phyloP scores from a whole-genome alignment of 2,329 filamentous ascomycete genomes.

The Trichophyton rubrum region DNA sequence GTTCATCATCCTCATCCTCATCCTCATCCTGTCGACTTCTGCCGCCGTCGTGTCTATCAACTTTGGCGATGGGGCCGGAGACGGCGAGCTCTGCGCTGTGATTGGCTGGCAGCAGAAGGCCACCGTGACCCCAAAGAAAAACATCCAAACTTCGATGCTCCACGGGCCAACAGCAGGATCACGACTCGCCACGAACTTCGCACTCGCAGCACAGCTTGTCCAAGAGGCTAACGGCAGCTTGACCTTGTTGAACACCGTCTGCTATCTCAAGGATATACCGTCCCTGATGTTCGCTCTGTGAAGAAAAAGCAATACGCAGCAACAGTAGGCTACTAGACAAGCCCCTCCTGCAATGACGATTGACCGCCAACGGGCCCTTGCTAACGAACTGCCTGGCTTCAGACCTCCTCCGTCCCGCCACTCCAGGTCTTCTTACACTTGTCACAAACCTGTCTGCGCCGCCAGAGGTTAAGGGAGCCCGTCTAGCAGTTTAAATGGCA shows the following conservation, averaged over 20 bases:
- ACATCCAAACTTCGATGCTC: background rate
- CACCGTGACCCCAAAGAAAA: slow-evolving; percentile 7
- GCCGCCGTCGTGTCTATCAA: too few relatives aligned
- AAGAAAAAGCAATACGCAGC: background rate
- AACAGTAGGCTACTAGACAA: background rate
- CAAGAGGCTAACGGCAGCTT: background rate
- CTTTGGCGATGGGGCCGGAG: background rate
- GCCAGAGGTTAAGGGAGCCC: background rate
- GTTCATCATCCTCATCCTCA: background rate
- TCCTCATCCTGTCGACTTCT: background rate
- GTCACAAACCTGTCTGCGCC: background rate
- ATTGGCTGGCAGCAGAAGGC: slow-evolving; percentile 6
- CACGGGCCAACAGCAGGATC: slow-evolving; percentile 1
- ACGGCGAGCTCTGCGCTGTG: background rate
- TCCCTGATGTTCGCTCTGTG: background rate
- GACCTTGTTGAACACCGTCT: background rate
- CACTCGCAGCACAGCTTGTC: background rate
- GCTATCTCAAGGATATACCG: background rate
- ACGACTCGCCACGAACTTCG: background rate
- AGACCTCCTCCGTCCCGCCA: background rate
- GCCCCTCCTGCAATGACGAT: background rate
- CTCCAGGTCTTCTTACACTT: background rate
- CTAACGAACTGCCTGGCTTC: background rate
- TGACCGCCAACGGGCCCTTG: background rate
- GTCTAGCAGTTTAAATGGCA: slow-evolving; percentile 28